Conservation (phyloP, 768 basidiomycete species). For the Termitomyces sp. region DNA sequence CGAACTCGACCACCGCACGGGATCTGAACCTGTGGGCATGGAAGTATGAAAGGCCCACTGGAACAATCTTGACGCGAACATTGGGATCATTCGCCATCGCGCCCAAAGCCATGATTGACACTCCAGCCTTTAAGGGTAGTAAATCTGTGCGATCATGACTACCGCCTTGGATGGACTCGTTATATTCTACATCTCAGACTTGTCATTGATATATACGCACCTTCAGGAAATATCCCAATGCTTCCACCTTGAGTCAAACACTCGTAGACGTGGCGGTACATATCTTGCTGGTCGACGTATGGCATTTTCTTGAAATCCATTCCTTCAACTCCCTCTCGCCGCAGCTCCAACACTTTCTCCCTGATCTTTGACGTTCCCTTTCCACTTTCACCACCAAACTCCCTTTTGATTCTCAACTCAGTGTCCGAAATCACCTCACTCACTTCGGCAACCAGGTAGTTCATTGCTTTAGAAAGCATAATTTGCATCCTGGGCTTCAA, state of each 20-base stretch:
- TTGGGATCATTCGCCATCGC: constrained; percentile 91
- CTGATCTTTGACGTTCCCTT: constrained; percentile 63
- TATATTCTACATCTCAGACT: not conserved
- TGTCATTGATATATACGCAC: constrained; percentile 30
- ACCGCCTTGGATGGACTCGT: constrained; percentile 55
- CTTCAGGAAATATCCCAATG: constrained; percentile 98
- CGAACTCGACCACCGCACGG: constrained; percentile 96
- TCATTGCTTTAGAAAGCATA: constrained; percentile 75
- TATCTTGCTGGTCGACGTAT: constrained; percentile 88
- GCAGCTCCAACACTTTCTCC: constrained; percentile 60
- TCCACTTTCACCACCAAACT: constrained; percentile 79
- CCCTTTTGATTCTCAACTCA: constrained; percentile 75
- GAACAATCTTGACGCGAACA: constrained; percentile 87
- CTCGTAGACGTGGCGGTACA: constrained; percentile 92
- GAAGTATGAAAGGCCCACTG: constrained; percentile 74
- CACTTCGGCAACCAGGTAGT: constrained; percentile 77
- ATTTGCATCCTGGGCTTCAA: constrained; percentile 80
- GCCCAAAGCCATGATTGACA: constrained; percentile 96
- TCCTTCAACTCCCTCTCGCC: constrained; percentile 51
- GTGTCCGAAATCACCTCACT: constrained; percentile 87
- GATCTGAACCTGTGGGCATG: constrained; percentile 88
- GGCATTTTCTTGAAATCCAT: constrained; percentile 80
- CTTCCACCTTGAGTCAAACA: constrained; percentile 79
- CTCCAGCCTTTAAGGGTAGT: constrained; percentile 94
- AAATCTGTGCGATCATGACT: constrained; percentile 97